Conservation (phyloP, 768 basidiomycete genomes). For the Boletus rufocinnamomeus region DNA sequence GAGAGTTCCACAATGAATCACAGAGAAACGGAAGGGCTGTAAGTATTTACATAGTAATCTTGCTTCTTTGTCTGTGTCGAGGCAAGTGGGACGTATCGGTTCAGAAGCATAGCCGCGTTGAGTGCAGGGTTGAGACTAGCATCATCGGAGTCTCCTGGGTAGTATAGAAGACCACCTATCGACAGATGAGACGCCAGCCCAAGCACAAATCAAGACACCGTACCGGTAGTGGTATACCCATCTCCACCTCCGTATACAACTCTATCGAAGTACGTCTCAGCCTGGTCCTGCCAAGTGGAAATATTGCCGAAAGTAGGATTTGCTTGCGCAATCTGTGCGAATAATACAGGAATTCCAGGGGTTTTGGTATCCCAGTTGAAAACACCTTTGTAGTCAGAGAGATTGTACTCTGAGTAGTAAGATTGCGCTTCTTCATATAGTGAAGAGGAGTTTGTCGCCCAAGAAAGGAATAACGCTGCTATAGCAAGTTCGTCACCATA, state of each 20-base stretch:
- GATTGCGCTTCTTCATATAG: conserved; percentile 64
- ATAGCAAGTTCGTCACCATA: conserved; percentile 76
- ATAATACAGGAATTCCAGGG: conserved; percentile 74
- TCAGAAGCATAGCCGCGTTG: conserved; percentile 83
- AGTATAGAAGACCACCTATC: conserved; percentile 78
- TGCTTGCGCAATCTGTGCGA: conserved; percentile 68
- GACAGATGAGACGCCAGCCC: not conserved
- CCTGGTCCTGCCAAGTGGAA: conserved; percentile 64
- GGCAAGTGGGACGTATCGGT: conserved; percentile 74
- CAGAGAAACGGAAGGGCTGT: not conserved
- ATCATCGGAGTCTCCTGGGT: conserved; percentile 77
- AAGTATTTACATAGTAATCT: conserved; percentile 56
- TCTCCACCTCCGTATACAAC: conserved; percentile 60
- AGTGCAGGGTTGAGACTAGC: conserved; percentile 85
- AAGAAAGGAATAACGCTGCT: conserved; percentile 74
- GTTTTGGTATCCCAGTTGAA: conserved; percentile 92
- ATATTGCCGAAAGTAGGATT: conserved; percentile 58
- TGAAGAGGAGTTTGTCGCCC: conserved; percentile 62
- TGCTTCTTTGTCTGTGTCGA: conserved; percentile 57
- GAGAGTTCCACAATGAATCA: conserved; percentile 11
- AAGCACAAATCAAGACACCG: conserved; percentile 13
- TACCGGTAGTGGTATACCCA: conserved; percentile 64
- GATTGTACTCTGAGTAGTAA: conserved; percentile 57
- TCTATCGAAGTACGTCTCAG: conserved; percentile 75
- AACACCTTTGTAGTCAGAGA: conserved; percentile 54